phyloP scores from a whole-genome alignment of 352 stramenopile genomes.

The Lagenidium sp. region DNA sequence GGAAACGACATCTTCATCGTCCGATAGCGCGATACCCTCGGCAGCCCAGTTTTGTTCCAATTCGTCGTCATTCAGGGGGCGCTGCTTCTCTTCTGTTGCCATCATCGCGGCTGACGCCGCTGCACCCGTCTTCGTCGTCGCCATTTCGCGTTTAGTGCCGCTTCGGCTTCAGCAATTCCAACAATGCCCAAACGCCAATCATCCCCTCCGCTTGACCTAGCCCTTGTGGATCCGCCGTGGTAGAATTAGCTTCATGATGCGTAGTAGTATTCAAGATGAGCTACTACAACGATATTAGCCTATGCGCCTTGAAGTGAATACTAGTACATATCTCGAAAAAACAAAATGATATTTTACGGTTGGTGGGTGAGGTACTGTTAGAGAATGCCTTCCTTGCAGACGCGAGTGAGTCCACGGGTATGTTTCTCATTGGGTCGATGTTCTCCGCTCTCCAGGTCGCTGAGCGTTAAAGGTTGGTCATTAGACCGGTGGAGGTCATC shows the following conservation, averaged over 20 bases:
- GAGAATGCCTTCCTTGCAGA: too few relatives aligned
- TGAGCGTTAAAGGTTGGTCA: too few relatives aligned
- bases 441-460: conserved; percentile 11
- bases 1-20: conserved; percentile 37
- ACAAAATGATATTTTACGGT: neutral
- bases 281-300: neutral
- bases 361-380: too few relatives aligned
- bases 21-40: conserved; percentile 13
- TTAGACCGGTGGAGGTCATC: too few relatives aligned
- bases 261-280: neutral
- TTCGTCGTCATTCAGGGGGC: conserved; percentile 22
- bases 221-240: conserved; percentile 16
- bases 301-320: neutral
- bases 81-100: neutral
- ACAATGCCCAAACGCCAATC: conserved; percentile 15
- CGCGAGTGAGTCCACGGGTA: neutral
- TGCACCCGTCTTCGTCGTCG: neutral
- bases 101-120: neutral
- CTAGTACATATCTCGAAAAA: neutral
- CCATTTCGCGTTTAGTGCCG: conserved; percentile 1
- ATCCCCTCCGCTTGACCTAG: conserved; percentile 9
- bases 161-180: neutral
- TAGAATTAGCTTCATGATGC: neutral
- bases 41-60: conserved; percentile 24
- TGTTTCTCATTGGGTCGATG: neutral